phyloP scores from a whole-genome alignment of 495 filamentous ascomycete species.

The Trichodelitschia bisporula region DNA sequence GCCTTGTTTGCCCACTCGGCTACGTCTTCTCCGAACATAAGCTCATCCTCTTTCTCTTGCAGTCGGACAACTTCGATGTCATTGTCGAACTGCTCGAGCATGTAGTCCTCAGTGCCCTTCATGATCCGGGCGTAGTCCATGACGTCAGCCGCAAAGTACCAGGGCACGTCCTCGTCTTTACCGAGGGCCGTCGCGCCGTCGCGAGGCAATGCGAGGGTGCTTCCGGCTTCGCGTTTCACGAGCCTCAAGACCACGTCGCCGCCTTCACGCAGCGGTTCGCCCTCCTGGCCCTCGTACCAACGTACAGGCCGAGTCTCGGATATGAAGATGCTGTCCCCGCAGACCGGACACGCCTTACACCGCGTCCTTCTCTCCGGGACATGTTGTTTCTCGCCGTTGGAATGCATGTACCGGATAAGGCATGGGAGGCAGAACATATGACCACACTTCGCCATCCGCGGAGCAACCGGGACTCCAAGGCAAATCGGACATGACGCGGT shows the following conservation, averaged over 20 bases:
- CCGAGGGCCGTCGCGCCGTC: slow-evolving; percentile 51
- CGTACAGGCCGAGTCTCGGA: slow-evolving; percentile 75
- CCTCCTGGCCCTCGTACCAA: slow-evolving; percentile 81
- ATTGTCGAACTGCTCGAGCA: slow-evolving; percentile 48
- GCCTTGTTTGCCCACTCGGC: slow-evolving; percentile 72
- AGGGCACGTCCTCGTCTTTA: slow-evolving; percentile 55
- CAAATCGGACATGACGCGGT: slow-evolving; percentile 80
- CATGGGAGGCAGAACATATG: slow-evolving; percentile 95
- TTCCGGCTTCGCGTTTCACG: slow-evolving; percentile 51
- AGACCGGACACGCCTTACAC: slow-evolving; percentile 93
- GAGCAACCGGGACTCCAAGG: slow-evolving; percentile 69
- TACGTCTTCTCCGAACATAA: slow-evolving; percentile 79
- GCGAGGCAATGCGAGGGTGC: slow-evolving; percentile 63
- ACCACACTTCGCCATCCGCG: slow-evolving; percentile 91
- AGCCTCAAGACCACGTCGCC: slow-evolving; percentile 73
- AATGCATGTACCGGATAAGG: slow-evolving; percentile 87
- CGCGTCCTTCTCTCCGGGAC: slow-evolving; percentile 43
- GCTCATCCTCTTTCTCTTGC: slow-evolving; percentile 70
- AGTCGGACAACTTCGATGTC: slow-evolving; percentile 50
- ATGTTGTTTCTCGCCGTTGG: slow-evolving; percentile 38
- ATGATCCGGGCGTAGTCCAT: slow-evolving; percentile 89
- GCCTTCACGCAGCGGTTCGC: slow-evolving; percentile 50
- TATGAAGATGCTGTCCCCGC: slow-evolving; percentile 69
- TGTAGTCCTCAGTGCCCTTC: slow-evolving; percentile 79
- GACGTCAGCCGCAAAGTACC: slow-evolving; percentile 84